Evolutionary conservation across 306 rosid species (phyloP).

Genomic region (Ormosia emarginata): DNA sequence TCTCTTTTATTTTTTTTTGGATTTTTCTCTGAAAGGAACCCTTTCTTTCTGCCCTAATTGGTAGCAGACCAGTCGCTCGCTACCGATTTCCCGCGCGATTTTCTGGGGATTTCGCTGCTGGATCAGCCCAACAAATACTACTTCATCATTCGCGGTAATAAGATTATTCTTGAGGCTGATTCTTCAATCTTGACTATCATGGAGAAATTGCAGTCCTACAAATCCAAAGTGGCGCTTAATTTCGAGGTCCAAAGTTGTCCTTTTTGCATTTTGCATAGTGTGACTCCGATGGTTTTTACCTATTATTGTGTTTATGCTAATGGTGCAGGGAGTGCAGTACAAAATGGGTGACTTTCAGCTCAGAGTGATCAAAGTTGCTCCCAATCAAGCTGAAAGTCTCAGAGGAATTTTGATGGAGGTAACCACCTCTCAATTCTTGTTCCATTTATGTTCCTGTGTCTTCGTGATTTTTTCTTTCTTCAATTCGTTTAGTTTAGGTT

Average conservation of each 20-base stretch:
- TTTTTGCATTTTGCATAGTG: no score
- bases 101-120: conserved; percentile 65
- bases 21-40: background rate
- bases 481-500: background rate
- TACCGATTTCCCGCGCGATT: conserved; percentile 73
- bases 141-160: conserved; percentile 69
- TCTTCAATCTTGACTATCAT: conserved; percentile 69
- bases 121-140: conserved; percentile 85
- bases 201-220: conserved; percentile 95
- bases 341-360: conserved; percentile 83
- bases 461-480: background rate
- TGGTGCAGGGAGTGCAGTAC: conserved; percentile 55
- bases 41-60: background rate
- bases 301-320: background rate
- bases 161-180: conserved; percentile 77
- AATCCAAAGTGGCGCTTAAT: conserved; percentile 66
- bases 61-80: conserved; percentile 40
- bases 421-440: background rate
- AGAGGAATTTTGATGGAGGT: conserved; percentile 97
- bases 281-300: background rate
- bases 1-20: no score
- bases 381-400: conserved; percentile 62
- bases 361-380: conserved; percentile 77
- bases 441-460: background rate
- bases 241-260: conserved; percentile 47